Evolutionary conservation across 2,329 filamentous ascomycete species (phyloP).

Genomic region (Biscogniauxia sp.): DNA sequence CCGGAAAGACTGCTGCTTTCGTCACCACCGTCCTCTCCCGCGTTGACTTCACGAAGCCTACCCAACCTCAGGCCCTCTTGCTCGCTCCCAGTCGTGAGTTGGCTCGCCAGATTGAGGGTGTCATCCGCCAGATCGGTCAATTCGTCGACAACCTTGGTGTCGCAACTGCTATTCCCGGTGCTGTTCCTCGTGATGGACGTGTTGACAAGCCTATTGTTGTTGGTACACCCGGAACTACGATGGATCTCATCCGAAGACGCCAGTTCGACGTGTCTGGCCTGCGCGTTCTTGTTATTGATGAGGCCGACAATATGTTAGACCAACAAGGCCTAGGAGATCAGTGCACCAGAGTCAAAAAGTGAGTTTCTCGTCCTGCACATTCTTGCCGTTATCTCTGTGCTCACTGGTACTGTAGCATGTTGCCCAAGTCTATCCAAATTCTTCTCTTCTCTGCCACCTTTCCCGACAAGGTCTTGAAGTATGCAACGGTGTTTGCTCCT

Average conservation of each 20-base stretch:
- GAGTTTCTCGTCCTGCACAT: constrained; percentile 34
- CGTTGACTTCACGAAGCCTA: constrained; percentile 67
- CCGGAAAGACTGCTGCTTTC: constrained; percentile 96
- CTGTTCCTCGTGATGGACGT: constrained; percentile 63
- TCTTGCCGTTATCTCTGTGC: constrained; percentile 11
- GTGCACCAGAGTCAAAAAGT: constrained; percentile 86
- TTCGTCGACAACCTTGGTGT: constrained; percentile 76
- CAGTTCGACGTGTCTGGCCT: constrained; percentile 71
- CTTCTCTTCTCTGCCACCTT: constrained; percentile 96
- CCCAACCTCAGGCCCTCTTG: constrained; percentile 79
- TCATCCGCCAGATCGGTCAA: constrained; percentile 78
- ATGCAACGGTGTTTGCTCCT: constrained; percentile 81
- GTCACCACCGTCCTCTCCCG: constrained; percentile 88
- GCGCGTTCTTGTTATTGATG: constrained; percentile 85
- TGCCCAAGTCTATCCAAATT: constrained; percentile 76
- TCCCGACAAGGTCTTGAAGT: constrained; percentile 79
- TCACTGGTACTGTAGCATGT: constrained; percentile 52
- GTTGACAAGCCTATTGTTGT: constrained; percentile 80
- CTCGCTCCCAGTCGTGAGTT: constrained; percentile 92
- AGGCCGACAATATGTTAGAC: constrained; percentile 98
- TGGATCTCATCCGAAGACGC: constrained; percentile 77
- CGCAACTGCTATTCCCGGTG: constrained; percentile 79
- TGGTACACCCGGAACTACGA: constrained; percentile 89
- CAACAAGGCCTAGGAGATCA: constrained; percentile 94
- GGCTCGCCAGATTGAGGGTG: constrained; percentile 87